phyloP scores from a whole-genome alignment of 768 basidiomycete genomes.

The Russula griseocarnosa region DNA sequence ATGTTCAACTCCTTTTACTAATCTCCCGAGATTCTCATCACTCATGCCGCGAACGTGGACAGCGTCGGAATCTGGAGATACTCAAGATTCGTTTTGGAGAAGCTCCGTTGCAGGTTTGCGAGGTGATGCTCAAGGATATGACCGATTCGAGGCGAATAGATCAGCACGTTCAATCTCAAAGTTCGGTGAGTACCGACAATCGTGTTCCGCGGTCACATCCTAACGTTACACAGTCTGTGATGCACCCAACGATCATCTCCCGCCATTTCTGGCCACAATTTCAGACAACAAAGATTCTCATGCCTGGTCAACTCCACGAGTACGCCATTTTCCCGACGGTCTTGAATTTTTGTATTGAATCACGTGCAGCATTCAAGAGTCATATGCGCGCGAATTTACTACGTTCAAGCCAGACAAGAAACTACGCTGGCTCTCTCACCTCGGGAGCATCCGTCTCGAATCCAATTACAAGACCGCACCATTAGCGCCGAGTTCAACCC shows the following conservation, averaged over 20 bases:
- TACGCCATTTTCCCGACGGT: conserved; percentile 38
- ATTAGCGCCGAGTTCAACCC: conserved; percentile 76
- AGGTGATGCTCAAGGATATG: conserved; percentile 98
- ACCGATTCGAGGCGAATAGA: conserved; percentile 90
- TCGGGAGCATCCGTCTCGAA: conserved; percentile 80
- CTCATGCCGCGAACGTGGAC: conserved; percentile 1
- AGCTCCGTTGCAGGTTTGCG: conserved; percentile 86
- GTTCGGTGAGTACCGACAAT: conserved; percentile 44
- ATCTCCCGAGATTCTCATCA: not conserved
- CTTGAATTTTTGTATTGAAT: not conserved
- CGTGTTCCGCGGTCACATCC: not conserved
- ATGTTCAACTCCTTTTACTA: conserved; percentile 10
- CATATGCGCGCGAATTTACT: conserved; percentile 74
- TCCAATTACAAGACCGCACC: conserved; percentile 78
- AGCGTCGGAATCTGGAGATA: conserved; percentile 92
- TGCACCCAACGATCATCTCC: conserved; percentile 91
- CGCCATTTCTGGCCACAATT: conserved; percentile 93
- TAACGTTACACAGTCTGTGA: conserved; percentile 46
- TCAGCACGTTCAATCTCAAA: conserved; percentile 77
- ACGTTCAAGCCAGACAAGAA: conserved; percentile 90
- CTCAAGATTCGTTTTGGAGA: conserved; percentile 96
- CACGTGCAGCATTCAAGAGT: conserved; percentile 59
- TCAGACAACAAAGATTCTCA: conserved; percentile 62
- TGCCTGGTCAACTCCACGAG: conserved; percentile 85
- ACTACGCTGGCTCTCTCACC: conserved; percentile 83